Base-by-base conservation (phyloP, 495 filamentous ascomycete genomes). In the Trypethelium eluteriae region DNA sequence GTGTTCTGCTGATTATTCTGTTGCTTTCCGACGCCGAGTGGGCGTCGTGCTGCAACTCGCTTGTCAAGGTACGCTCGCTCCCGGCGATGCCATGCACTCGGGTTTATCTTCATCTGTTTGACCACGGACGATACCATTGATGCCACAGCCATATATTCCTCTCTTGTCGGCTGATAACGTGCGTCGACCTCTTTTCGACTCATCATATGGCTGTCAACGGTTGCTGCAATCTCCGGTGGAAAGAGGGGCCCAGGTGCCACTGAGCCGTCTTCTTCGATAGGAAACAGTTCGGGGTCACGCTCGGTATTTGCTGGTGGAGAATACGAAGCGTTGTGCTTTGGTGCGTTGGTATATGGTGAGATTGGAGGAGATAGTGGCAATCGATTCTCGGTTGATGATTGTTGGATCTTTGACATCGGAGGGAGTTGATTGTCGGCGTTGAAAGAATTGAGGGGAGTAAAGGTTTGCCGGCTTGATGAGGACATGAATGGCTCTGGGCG, bases 91-190 rank as follows among this genome's bases (percentile, higher is more conserved):
- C 70, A 75, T 35, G 67, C 69, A 18, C 38, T 41, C 32, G 71
- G 71, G 46, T 73, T 64, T 57, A 67, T 62, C 62, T 69, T 70
- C 64, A 70, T 71, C 9, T 59, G 39, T 62, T 69, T 68, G 11
- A 68, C 67, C 62, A 72, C 67, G 36, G 63, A 66, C 41, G 59
- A 61, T 63, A 70, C 68, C 63, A 66, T 64, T 36, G 53, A 35
- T 36, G 53, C 53, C 53, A 59, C 14, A 9, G 73, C 57, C 62
- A 68, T 53, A 65, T 75, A 75, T 32, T 75, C 73, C 18, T 75
- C 67, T 32, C 59, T 64, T 2, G 68, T 67, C 1, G 73, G 73
- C 53, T 70, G 66, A 65, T 53, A 67, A 18, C 35, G 39, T 36
- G 18, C 16, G 7, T 39, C 41, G n/a, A 44, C 38, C 14, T 41